These are phyloP conservation scores for Biancaea sappan DNA, from an alignment of 306 rosid species.

Conservation along the genomic window DNA sequence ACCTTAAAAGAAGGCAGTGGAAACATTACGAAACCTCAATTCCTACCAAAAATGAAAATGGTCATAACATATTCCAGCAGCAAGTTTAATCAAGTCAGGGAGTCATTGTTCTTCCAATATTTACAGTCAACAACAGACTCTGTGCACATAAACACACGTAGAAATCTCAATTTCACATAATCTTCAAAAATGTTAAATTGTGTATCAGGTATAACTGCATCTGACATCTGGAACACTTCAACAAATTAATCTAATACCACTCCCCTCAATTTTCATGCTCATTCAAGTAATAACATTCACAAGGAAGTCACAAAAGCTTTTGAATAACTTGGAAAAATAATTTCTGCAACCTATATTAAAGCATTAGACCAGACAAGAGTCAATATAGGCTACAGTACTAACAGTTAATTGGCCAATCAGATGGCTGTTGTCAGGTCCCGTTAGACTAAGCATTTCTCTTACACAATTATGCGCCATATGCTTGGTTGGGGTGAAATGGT, in stretches of 20 bases:
- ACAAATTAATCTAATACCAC: not conserved
- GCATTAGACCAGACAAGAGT: not conserved
- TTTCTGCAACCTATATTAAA: not conserved
- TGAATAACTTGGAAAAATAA: not conserved
- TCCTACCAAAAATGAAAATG: not conserved
- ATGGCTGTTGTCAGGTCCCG: not conserved
- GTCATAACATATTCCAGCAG: not conserved
- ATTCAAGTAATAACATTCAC: not conserved
- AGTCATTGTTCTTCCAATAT: not conserved
- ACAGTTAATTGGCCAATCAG: constrained; percentile 1
- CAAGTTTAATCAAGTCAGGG: not conserved
- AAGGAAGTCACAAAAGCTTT: not conserved
- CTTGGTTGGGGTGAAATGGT: not conserved
- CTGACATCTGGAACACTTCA: not conserved
- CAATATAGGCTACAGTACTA: not conserved
- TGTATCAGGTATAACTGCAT: not conserved
- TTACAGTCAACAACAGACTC: not conserved
- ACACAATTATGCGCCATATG: not conserved
- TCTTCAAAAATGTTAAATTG: not conserved
- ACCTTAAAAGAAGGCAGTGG: constrained; percentile 1
- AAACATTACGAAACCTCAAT: constrained; percentile 11
- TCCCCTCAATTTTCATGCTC: not conserved
- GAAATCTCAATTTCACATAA: not conserved
- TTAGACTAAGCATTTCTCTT: not conserved
- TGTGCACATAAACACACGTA: not conserved